Evolutionary conservation across 2,329 filamentous ascomycete genomes (phyloP), one percentile per base, ranked within the genome.

Genomic region (Paecilomyces niveus): DNA sequence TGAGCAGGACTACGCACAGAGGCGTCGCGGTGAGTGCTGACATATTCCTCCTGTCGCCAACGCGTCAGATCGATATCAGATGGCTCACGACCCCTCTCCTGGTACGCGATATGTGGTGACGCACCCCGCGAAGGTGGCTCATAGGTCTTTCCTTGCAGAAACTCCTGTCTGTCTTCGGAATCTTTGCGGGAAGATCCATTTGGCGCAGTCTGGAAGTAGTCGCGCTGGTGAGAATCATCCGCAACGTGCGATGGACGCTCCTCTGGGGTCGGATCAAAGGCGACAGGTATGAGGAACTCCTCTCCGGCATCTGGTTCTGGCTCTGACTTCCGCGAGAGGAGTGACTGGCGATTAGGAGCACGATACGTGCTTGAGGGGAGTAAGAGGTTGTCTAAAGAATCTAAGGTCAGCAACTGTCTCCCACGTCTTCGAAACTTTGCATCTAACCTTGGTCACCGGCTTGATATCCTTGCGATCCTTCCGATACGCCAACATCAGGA

Each of bases 51-150:
- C 61, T 68, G 65, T 35, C 69, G 68, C 65, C 68, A 71, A 21
- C 65, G 68, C 45, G 58, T 56, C 8, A 65, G 53, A 33, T 70
- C 69, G 13, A 55, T 54, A 2, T 85, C 84, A 0, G 86, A 86
- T 3, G 81, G 75, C 60, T 85, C 81, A 52, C 89, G 84, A 1
- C 85, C 85, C 73, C 92, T 94, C 67, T 96, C 90, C 71, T 96
- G 91, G 70, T 92, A 95, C 22, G 91, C 89, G 66, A 96, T 96
- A 68, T 96, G 92, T n/a, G 92, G 90, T 15, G 90, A 92, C 1
- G 86, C 83, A 59, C 77, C 70, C 55, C 68, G 75, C 8, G 64
- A 80, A 68, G 64, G 77, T 64, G 62, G 74, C 70, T 65, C 64
- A 50, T 64, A 65, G n/a, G 57, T 32, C 21, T 62, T 61, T 26